Base-by-base conservation (phyloP, 2,329 filamentous ascomycete species). In the Colletotrichum limetticola region DNA sequence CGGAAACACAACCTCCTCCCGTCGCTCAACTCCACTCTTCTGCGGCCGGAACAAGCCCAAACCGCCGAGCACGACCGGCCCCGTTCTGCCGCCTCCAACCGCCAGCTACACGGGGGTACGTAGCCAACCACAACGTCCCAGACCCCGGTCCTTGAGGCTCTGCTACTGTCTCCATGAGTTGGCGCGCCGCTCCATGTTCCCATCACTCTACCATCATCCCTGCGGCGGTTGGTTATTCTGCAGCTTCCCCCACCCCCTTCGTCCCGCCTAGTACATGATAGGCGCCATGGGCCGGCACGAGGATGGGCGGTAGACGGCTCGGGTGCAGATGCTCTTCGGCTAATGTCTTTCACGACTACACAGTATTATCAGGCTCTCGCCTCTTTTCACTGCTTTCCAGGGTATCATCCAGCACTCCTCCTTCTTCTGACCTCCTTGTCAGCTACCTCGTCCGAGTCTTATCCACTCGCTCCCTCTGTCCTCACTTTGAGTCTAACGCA, bases 221-320 rank as follows among this genome's bases (percentile, higher is more conserved):
- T 2, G 16, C 24, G 24, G 19, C 32, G 26, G 7, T 35, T 37
- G n/a, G 30, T 12, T 28, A 12, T 4, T 35, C 28, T 24, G 22
- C 30, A 5, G 11, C 7, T 24, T n/a, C n/a, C 5, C 22, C 60
- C 6, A 14, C 60, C 30, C 42, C 19, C 46, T 12, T 65, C 7
- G 35, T 26, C 37, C 24, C 28, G 22, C 58, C 42, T 11, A 37
- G 30, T 16, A 28, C 53, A 64, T 55, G 53, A 59, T 22, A 30
- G 30, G 35, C 26, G 53, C 26, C 28, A 58, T 70, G 55, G 52
- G 8, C 49, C 67, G 67, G 61, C 53, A 65, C 53, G 67, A 70
- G 9, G 55, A 66, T 24, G 61, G 53, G 28, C 53, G 35, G 56
- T 4, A 16, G 26, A n/a, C 35, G 59, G 32, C 28, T 22, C 61